These are phyloP conservation scores for Tolypocladium tundrense DNA, from an alignment of 2,329 filamentous ascomycete species.

Conservation along the genomic window DNA sequence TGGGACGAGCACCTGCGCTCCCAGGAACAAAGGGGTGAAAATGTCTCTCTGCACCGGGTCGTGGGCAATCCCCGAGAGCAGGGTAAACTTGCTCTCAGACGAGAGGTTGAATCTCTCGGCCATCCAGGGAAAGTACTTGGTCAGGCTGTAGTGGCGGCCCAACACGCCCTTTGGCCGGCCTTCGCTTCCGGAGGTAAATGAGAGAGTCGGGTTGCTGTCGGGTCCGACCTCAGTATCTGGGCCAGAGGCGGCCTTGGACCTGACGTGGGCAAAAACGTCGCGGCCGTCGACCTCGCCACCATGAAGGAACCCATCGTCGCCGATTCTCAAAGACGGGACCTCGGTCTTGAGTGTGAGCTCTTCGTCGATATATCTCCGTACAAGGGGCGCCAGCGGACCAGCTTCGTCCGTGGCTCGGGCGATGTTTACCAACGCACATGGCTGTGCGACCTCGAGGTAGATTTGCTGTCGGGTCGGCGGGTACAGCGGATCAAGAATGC, in stretches of 20 bases:
- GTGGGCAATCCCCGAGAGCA: conserved; percentile 77
- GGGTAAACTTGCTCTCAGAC: conserved; percentile 65
- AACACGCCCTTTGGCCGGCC: conserved; percentile 78
- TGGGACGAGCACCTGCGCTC: conserved; percentile 68
- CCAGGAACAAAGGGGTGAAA: conserved; percentile 82
- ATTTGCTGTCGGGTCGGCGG: conserved; percentile 29
- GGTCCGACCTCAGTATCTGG: conserved; percentile 75
- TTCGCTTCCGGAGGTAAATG: conserved; percentile 66
- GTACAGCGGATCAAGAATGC: conserved; percentile 58
- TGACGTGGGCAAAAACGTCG: conserved; percentile 53
- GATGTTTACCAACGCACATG: conserved; percentile 57
- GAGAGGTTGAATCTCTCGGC: conserved; percentile 67
- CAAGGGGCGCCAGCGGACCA: conserved; percentile 38
- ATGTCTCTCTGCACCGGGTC: conserved; percentile 63
- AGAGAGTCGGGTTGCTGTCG: conserved; percentile 69
- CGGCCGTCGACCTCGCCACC: conserved; percentile 57
- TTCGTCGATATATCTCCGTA: conserved; percentile 57
- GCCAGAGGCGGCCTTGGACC: conserved; percentile 39
- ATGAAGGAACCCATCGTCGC: conserved; percentile 59
- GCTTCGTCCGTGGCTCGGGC: conserved; percentile 50
- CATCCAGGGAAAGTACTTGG: conserved; percentile 93
- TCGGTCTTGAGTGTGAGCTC: conserved; percentile 63
- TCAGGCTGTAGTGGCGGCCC: conserved; percentile 76
- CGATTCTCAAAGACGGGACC: conserved; percentile 63
- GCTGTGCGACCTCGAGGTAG: conserved; percentile 71